phyloP scores from a whole-genome alignment of 805 yeast genomes.

The Metschnikowia peoriensis region DNA sequence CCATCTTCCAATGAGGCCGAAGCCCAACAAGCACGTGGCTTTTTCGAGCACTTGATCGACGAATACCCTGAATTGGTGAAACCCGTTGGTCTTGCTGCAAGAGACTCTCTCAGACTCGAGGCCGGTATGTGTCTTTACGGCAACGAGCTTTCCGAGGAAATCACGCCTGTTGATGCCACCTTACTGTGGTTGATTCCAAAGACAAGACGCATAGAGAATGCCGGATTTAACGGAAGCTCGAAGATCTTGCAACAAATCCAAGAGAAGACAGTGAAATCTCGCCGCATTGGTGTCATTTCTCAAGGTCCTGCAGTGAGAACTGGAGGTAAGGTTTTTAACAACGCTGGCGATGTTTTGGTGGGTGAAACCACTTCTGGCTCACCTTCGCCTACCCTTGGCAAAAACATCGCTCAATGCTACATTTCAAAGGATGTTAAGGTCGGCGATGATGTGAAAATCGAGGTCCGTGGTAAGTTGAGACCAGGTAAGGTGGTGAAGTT shows the following conservation, averaged over 20 bases:
- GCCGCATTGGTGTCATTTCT: slow-evolving; percentile 73
- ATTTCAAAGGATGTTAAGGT: slow-evolving; percentile 69
- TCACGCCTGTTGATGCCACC: slow-evolving; percentile 86
- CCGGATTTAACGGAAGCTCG: slow-evolving; percentile 72
- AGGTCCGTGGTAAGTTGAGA: slow-evolving; percentile 80
- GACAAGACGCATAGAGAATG: slow-evolving; percentile 54
- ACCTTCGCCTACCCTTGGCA: slow-evolving; percentile 59
- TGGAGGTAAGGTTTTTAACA: slow-evolving; percentile 58
- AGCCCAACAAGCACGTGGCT: slow-evolving; percentile 47
- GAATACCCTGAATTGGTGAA: slow-evolving; percentile 55
- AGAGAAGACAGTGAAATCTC: slow-evolving; percentile 55
- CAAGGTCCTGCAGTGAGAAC: slow-evolving; percentile 94
- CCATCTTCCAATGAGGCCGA: slow-evolving; percentile 45
- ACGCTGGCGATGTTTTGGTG: slow-evolving; percentile 51
- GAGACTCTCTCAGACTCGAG: slow-evolving; percentile 92
- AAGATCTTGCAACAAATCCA: slow-evolving; percentile 68
- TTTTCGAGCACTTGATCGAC: slow-evolving; percentile 59
- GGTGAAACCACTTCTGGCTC: slow-evolving; percentile 63
- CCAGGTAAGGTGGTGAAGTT: slow-evolving; percentile 74
- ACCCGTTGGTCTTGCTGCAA: slow-evolving; percentile 96
- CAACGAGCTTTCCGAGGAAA: slow-evolving; percentile 75
- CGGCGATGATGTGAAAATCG: slow-evolving; percentile 70
- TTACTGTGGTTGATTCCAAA: slow-evolving; percentile 89
- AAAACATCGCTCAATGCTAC: slow-evolving; percentile 90
- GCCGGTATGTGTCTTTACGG: slow-evolving; percentile 99